Base-by-base conservation (phyloP, 108 stramenopile genomes). In the Cylindrotheca closterium region DNA sequence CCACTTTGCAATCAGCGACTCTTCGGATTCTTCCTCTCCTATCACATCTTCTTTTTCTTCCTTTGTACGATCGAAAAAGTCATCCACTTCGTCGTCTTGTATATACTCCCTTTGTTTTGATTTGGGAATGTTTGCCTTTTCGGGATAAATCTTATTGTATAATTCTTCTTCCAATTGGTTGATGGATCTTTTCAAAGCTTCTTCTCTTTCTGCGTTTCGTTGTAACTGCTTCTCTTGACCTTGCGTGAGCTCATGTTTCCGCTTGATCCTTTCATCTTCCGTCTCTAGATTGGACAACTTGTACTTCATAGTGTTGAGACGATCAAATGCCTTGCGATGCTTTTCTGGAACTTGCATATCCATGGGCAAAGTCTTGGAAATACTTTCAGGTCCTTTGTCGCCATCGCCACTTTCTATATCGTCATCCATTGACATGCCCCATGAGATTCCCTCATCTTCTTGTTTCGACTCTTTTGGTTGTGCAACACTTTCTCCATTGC, bases 141-240 rank as follows among this genome's bases (percentile, higher is more conserved):
- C 51, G 23, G 58, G 51, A 58, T 65, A 27, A 0, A 66, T 22
- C 46, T 76, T 71, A 37, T 70, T 56, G 73, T 79, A 73, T 5
- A 86, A 66, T 19, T 58, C 63, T 47, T 64, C 26, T 65, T 77
- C 75, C 25, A 57, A 18, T 37, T 84, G 81, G 12, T 63, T 61
- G 46, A 92, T 76, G 47, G 66, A 60, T 22, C 58, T 49, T 30
- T 62, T 55, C 50, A 89, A 47, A 17, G 62, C 67, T 12, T 54
- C 60, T 59, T 86, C 51, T n/a, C 79, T 63, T 63, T 79, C 63
- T 28, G 74, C 70, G 31, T 85, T 76, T 28, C 65, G 69, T 46
- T 75, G 68, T 49, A 92, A 45, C 58, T 88, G 87, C 23, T 67
- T 51, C 56, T 70, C 66, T 66, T 92, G 91, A 37, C 91, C 91